These are phyloP conservation scores for Cladobotryum protrusum DNA, from an alignment of 2,329 filamentous ascomycete species.

Conservation along the genomic window DNA sequence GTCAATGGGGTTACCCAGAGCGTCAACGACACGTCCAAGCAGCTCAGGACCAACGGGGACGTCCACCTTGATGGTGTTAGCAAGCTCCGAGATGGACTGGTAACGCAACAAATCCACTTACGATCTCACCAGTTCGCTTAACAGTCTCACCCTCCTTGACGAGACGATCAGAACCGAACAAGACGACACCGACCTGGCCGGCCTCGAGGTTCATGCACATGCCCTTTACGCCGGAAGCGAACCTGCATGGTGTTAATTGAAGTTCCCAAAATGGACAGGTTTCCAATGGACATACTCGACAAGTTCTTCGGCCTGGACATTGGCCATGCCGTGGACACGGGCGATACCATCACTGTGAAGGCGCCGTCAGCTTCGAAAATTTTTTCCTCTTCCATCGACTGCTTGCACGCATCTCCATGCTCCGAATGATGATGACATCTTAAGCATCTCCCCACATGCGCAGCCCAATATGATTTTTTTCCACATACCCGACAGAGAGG, in stretches of 20 bases:
- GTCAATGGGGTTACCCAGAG: slow-evolving; percentile 98
- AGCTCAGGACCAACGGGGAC: slow-evolving; percentile 88
- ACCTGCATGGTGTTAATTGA: slow-evolving; percentile 51
- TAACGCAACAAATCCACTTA: slow-evolving; percentile 44
- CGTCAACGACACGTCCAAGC: slow-evolving; percentile 97
- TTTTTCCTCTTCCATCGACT: slow-evolving; percentile 1
- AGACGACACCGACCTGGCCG: slow-evolving; percentile 99
- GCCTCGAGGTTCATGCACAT: slow-evolving; percentile 99
- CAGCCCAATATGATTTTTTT: slow-evolving; percentile 8
- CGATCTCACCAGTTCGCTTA: slow-evolving; percentile 99
- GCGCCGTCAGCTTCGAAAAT: slow-evolving; percentile 22
- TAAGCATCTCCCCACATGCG: background rate
- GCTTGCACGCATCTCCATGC: background rate
- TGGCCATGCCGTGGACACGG: slow-evolving; percentile 99
- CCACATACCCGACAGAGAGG: slow-evolving; percentile 92
- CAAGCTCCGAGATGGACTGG: slow-evolving; percentile 18
- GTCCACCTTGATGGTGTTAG: slow-evolving; percentile 64
- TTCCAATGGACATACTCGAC: slow-evolving; percentile 73
- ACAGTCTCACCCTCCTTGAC: slow-evolving; percentile 99
- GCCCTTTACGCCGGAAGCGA: slow-evolving; percentile 99
- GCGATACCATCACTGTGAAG: slow-evolving; percentile 94
- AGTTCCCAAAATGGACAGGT: slow-evolving; percentile 3
- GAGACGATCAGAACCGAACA: slow-evolving; percentile 99
- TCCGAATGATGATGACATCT: background rate
- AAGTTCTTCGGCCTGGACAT: slow-evolving; percentile 99